These are phyloP conservation scores for Talaromyces sp. DNA, from an alignment of 2,329 filamentous ascomycete species.

Conservation along the genomic window DNA sequence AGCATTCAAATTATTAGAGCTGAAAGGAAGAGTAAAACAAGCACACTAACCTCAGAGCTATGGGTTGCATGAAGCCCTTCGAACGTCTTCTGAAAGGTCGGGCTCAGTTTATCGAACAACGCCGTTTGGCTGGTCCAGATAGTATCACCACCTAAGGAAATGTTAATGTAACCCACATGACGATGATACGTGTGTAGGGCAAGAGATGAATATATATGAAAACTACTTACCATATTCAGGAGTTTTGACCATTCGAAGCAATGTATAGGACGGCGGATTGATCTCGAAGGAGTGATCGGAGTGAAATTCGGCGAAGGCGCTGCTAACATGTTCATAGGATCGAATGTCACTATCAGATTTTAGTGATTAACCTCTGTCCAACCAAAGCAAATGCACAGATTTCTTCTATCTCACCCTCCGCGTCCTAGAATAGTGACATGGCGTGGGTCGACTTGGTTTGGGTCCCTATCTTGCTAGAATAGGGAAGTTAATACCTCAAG, in stretches of 20 bases:
- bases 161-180: no score
- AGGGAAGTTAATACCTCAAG: background rate
- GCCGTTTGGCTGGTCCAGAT: constrained; percentile 4
- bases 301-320: constrained; percentile 5
- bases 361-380: background rate
- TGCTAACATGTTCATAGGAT: background rate
- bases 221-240: constrained; percentile 5
- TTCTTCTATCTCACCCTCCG: background rate
- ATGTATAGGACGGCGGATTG: constrained; percentile 4
- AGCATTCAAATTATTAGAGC: background rate
- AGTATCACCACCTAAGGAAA: constrained; percentile 2
- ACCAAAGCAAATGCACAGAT: background rate
- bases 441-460: constrained; percentile 9
- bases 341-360: background rate
- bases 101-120: constrained; percentile 4
- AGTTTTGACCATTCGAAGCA: constrained; percentile 2
- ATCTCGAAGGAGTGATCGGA: constrained; percentile 9
- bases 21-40: background rate
- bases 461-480: constrained; percentile 3
- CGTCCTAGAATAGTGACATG: constrained; percentile 9
- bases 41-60: constrained; percentile 1
- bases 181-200: no score
- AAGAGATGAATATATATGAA: no score
- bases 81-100: constrained; percentile 1
- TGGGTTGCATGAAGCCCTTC: constrained; percentile 8